Conservation (phyloP, 2,329 filamentous ascomycete genomes). For the Sporothrix sp. region DNA sequence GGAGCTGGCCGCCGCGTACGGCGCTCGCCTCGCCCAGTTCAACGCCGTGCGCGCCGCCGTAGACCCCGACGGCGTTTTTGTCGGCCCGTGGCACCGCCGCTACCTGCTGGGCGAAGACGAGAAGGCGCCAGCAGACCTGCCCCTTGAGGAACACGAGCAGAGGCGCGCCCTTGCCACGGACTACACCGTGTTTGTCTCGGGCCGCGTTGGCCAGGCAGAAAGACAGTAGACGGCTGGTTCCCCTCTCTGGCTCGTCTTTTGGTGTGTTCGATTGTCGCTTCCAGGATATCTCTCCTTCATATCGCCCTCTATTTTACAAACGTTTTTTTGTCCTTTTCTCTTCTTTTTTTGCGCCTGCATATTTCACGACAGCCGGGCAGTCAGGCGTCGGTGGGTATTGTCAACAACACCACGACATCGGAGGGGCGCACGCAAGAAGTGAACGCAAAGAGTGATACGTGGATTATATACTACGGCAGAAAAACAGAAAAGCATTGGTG, state of each 20-base stretch:
- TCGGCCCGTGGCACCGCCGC: constrained; percentile 80
- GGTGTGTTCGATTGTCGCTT: not conserved
- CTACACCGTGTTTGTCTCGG: constrained; percentile 16
- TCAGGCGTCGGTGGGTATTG: too few relatives aligned
- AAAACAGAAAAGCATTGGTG: too few relatives aligned
- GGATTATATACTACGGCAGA: too few relatives aligned
- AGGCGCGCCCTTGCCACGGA: constrained; percentile 14
- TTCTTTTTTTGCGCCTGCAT: not conserved
- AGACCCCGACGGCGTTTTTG: constrained; percentile 69
- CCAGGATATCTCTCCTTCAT: not conserved
- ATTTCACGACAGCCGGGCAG: not conserved
- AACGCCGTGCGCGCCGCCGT: constrained; percentile 51
- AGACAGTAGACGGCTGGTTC: not conserved
- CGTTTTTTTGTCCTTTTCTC: not conserved
- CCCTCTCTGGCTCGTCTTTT: not conserved
- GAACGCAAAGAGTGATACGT: too few relatives aligned
- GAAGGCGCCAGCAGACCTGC: constrained; percentile 12
- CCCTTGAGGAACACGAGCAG: constrained; percentile 23
- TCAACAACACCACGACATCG: too few relatives aligned
- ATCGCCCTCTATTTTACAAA: not conserved
- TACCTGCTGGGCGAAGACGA: constrained; percentile 40
- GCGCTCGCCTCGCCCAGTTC: constrained; percentile 51
- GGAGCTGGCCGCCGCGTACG: constrained; percentile 54
- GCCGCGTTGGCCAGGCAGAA: constrained; percentile 1
- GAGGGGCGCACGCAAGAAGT: too few relatives aligned